These are phyloP conservation scores for Noccaea bulbosa DNA, from an alignment of 345 rosid genomes.

Conservation along the genomic window DNA sequence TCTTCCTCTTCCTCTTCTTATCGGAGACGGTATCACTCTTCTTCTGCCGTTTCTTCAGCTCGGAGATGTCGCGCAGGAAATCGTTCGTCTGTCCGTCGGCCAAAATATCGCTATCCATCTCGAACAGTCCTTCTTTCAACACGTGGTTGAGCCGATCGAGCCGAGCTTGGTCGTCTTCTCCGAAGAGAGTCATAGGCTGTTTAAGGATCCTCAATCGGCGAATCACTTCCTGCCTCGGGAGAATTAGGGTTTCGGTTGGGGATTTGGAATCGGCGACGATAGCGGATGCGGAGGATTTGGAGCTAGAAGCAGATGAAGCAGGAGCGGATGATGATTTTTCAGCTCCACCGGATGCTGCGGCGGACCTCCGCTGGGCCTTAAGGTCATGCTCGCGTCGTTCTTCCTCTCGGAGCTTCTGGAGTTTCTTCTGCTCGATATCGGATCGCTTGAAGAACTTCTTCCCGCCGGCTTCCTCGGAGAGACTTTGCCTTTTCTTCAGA, in stretches of 20 bases:
- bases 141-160: constrained; percentile 85
- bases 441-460: constrained; percentile 82
- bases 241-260: constrained; percentile 73
- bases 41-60: constrained; percentile 94
- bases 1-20: constrained; percentile 85
- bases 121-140: constrained; percentile 80
- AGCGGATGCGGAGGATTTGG: constrained; percentile 43
- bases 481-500: constrained; percentile 67
- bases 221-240: constrained; percentile 86
- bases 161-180: constrained; percentile 85
- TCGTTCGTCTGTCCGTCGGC: constrained; percentile 98
- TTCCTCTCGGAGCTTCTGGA: constrained; percentile 88
- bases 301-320: constrained; percentile 31
- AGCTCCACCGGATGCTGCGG: constrained; percentile 37
- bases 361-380: constrained; percentile 61
- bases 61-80: constrained; percentile 88
- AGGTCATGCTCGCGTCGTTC: constrained; percentile 89
- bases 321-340: constrained; percentile 28
- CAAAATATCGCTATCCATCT: constrained; percentile 82
- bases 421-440: constrained; percentile 84
- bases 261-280: constrained; percentile 58
- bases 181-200: constrained; percentile 92
- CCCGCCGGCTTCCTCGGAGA: constrained; percentile 81
- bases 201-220: constrained; percentile 90
- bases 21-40: constrained; percentile 72